A percentile compares a stretch with the other conserved stretches of the same genome.
Evolutionary conservation across 108 stramenopile genomes (phyloP).

Genomic region (Chaetoceros tenuissimus): DNA sequence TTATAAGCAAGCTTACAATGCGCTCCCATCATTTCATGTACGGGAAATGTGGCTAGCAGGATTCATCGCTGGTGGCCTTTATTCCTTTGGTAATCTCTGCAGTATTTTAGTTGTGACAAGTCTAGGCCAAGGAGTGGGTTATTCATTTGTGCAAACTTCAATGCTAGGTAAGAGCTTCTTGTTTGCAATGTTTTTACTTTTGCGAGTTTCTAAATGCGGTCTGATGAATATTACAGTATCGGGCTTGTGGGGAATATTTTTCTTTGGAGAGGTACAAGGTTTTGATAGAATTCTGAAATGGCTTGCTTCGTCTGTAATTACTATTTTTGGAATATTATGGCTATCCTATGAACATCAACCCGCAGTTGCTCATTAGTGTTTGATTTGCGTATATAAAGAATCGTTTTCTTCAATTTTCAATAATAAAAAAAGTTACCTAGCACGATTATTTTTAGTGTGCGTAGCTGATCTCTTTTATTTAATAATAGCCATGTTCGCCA

Average conservation of each 20-base stretch:
- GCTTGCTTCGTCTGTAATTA: constrained; percentile 12
- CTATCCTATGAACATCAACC: constrained; percentile 18
- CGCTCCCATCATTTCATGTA: constrained; percentile 27
- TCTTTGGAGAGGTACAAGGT: constrained; percentile 21
- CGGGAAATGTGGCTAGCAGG: constrained; percentile 29
- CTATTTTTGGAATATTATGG: constrained; percentile 17
- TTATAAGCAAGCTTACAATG: constrained; percentile 15
- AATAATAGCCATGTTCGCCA: no score
- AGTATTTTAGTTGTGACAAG: constrained; percentile 21
- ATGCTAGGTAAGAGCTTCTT: no score
- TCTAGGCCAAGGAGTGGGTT: constrained; percentile 29
- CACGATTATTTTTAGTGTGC: no score
- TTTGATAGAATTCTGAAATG: constrained; percentile 11
- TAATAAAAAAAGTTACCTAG: no score
- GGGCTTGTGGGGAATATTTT: constrained; percentile 31
- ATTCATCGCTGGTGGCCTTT: constrained; percentile 17
- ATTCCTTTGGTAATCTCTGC: constrained; percentile 18
- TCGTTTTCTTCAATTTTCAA: no score
- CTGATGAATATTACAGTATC: neutral
- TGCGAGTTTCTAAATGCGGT: no score
- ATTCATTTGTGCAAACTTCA: constrained; percentile 23
- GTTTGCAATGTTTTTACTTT: no score
- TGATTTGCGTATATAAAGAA: no score
- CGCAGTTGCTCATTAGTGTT: no score
- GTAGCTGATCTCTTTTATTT: no score